Base-by-base conservation (phyloP, 2,329 filamentous ascomycete genomes). In the Cercospora sesami region DNA sequence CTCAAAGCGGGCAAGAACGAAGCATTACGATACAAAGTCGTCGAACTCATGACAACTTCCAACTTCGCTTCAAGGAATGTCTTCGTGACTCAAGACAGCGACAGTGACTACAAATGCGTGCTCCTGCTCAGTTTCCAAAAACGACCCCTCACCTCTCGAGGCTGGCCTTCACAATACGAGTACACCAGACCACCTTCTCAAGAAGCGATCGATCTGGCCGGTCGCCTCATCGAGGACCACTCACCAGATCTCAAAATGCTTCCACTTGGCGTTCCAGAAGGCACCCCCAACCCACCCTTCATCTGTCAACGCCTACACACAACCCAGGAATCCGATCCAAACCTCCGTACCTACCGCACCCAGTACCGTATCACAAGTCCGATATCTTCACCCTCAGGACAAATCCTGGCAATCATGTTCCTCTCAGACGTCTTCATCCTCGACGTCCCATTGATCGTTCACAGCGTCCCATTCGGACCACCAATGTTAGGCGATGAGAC, bases 11-110 rank as follows among this genome's bases (percentile, higher is more conserved):
- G 55, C 26, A 48, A 39, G 33, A 57, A 39, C 28, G 36, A 39
- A 16, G 26, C 36, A 10, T 30, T 65, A 5, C 28, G 21, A n/a
- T 48, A 65, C 55, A 36, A 31, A n/a, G 63, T 65, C 16, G 16
- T 31, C 12, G 53, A 45, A 18, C 55, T 48, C 5, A 51, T 28
- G 33, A 59, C 53, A 33, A n/a, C 55, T n/a, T 23, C 30, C 3
- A 65, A 60, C 21, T 65, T 65, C 28, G 53, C 53, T 5, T 45
- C 33, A 7, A 18, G 63, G 33, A 60, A 42, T 5, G 63, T 65
- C 16, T 16, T 42, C 26, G 33, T 30, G 1, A 31, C 18, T 8
- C 63, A 65, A 59, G 16, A 30, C 36, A 39, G 45, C 33, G 31
- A 60, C 12, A 21, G n/a, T 2, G 53, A 60, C n/a, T 26, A 21